phyloP scores from a whole-genome alignment of 2,329 filamentous ascomycete species.

The Sarocladiaceae sp. region DNA sequence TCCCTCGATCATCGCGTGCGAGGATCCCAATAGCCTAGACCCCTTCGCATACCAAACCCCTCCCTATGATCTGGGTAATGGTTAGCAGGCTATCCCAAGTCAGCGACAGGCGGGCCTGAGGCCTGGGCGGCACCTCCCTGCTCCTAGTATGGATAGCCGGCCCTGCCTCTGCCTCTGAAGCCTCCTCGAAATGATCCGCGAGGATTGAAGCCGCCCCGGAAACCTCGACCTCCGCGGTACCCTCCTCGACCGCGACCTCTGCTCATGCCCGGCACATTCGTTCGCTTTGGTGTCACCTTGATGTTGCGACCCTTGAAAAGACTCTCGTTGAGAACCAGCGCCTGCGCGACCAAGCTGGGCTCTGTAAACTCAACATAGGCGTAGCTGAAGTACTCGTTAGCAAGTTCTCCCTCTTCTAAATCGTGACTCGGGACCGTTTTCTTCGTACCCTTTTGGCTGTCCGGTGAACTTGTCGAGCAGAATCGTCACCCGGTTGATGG shows the following conservation, averaged over 20 bases:
- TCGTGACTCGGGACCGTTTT: neutral
- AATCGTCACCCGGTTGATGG: slow-evolving; percentile 97
- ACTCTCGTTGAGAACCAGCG: slow-evolving; percentile 92
- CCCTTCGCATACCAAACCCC: neutral
- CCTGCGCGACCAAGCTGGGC: slow-evolving; percentile 85
- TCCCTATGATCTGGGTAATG: neutral
- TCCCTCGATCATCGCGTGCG: neutral
- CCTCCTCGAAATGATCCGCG: slow-evolving; percentile 60
- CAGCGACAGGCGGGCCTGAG: neutral
- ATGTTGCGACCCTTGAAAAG: slow-evolving; percentile 90
- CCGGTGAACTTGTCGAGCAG: slow-evolving; percentile 97
- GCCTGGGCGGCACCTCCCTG: slow-evolving; percentile 21
- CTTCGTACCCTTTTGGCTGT: slow-evolving; percentile 89
- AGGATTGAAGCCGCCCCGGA: slow-evolving; percentile 25
- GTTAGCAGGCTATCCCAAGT: slow-evolving; percentile 5
- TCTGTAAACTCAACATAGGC: slow-evolving; percentile 98
- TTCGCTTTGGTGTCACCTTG: slow-evolving; percentile 92
- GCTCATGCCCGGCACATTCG: slow-evolving; percentile 91
- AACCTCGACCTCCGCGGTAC: slow-evolving; percentile 47
- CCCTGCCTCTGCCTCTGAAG: slow-evolving; percentile 59
- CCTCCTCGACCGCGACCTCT: slow-evolving; percentile 63
- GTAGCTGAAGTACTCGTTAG: slow-evolving; percentile 55
- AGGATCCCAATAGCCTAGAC: neutral
- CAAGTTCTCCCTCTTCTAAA: neutral
- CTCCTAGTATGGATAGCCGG: slow-evolving; percentile 61